Conservation (phyloP, 2,329 filamentous ascomycete genomes). For the Trichoderma citrinoviride region DNA sequence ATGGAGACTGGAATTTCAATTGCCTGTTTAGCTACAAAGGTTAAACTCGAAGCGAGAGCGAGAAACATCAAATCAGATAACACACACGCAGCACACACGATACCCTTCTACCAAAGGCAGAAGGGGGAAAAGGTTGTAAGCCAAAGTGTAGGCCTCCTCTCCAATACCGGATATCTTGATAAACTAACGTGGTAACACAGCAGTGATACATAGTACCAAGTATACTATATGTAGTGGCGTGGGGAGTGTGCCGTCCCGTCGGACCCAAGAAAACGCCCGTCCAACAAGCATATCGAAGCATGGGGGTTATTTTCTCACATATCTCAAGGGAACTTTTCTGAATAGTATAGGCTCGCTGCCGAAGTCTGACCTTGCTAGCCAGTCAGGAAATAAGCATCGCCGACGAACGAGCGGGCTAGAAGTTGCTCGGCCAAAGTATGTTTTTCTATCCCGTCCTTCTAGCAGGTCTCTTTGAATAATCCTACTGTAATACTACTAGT, state of each 20-base stretch:
- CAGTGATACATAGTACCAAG: too few relatives aligned
- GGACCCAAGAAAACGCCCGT: conserved; percentile 5
- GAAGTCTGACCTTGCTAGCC: too few relatives aligned
- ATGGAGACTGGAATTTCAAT: background rate
- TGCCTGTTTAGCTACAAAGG: background rate
- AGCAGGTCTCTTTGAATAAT: too few relatives aligned
- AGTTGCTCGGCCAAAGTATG: conserved; percentile 4
- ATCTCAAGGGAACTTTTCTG: too few relatives aligned
- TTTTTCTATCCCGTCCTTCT: conserved; percentile 10
- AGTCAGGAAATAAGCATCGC: background rate
- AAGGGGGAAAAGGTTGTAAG: background rate
- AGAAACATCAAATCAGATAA: background rate
- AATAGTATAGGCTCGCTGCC: background rate
- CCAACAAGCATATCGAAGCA: background rate
- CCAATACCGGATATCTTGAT: conserved; percentile 8
- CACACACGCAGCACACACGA: background rate
- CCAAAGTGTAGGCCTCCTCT: background rate
- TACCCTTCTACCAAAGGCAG: background rate
- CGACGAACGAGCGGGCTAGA: background rate
- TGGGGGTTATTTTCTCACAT: too few relatives aligned
- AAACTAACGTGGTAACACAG: background rate
- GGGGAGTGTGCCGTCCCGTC: conserved; percentile 6
- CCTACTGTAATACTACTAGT: too few relatives aligned
- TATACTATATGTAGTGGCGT: too few relatives aligned
- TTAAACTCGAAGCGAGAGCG: background rate